Evolutionary conservation across 2,329 filamentous ascomycete genomes (phyloP), one percentile per base, ranked within the genome.

Genomic region (Botrytis deweyae): DNA sequence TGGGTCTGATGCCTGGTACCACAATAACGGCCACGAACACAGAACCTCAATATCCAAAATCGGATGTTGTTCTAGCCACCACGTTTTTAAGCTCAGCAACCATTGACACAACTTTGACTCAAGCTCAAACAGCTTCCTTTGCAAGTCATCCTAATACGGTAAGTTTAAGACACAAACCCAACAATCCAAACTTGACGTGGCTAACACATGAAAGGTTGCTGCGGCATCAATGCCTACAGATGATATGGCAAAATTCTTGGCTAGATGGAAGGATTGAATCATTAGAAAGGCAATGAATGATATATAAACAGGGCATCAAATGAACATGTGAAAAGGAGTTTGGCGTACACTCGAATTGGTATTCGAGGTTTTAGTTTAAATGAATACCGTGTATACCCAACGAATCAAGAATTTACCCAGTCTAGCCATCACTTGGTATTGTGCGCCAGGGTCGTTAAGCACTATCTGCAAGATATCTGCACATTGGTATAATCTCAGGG

Each of bases 1-100:
- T 84, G 82, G 82, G 83, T 74, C 80, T 79, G 42, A 77, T 82
- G 62, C 82, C 82, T 36, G 78, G 77, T n/a, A 81, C 80, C 14
- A 77, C 75, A 2, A 84, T 84, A 63, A 83, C 81, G 44, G 81
- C 81, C n/a, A 82, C 81, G 25, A 80, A 80, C 22, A 80, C 79
- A n/a, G 76, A 76, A 38, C 82, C 80, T 67, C 78, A 81, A 40
- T 82, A 80, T 73, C 81, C 83, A 55, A 82, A 81, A 7, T 83
- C 81, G 52, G 77, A 79, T 10, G 82, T 82, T 46, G 72, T 73
- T 14, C 75, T 82, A 22, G 83, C 81, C 40, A 81, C 76, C 36
- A 81, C 80, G 3, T 81, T 75, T 69, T 72, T 83, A n/a, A 76
- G 78, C 42, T 71, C 76, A 44, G 78, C 82, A 59, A 80, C 77